Evolutionary conservation across 306 rosid species (phyloP).

Genomic region (Acacia acuminata): DNA sequence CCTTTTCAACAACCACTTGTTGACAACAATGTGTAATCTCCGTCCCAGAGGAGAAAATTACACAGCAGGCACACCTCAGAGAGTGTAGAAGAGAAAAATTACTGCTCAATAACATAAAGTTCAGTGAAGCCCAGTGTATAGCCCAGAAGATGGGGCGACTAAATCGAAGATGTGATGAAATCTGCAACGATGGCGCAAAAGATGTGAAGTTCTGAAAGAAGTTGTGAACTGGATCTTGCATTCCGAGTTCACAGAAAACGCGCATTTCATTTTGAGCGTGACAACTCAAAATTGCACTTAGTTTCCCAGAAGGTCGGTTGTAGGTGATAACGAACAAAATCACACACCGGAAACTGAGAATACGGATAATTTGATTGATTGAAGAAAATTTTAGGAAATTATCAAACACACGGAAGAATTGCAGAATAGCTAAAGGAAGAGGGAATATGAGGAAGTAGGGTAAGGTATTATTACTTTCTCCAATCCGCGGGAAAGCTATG

Average conservation of each 20-base stretch:
- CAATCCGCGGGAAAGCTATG: conserved; percentile 60
- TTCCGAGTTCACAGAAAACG: conserved; percentile 45
- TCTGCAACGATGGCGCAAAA: neutral
- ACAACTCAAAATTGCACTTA: conserved; percentile 24
- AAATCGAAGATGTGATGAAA: conserved; percentile 26
- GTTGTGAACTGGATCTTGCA: conserved; percentile 55
- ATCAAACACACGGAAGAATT: neutral
- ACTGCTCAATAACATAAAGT: conserved; percentile 17
- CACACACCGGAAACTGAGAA: neutral
- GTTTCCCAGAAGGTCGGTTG: conserved; percentile 30
- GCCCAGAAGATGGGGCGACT: conserved; percentile 27
- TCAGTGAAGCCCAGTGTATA: conserved; percentile 28
- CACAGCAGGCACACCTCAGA: conserved; percentile 21
- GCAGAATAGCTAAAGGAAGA: neutral
- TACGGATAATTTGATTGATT: neutral
- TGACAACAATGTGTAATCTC: conserved; percentile 36
- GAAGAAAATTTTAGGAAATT: neutral
- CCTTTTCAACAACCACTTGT: neutral
- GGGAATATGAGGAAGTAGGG: conserved; percentile 6
- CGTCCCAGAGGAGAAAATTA: conserved; percentile 30
- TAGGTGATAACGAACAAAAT: neutral
- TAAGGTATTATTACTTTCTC: neutral
- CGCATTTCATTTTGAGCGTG: conserved; percentile 41
- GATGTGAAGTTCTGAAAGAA: conserved; percentile 30
- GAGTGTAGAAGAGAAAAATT: conserved; percentile 28